A percentile compares a stretch with the other conserved stretches of the same genome.
Evolutionary conservation across 345 rosid genomes (phyloP).

Genomic region (Mangifera indica): DNA sequence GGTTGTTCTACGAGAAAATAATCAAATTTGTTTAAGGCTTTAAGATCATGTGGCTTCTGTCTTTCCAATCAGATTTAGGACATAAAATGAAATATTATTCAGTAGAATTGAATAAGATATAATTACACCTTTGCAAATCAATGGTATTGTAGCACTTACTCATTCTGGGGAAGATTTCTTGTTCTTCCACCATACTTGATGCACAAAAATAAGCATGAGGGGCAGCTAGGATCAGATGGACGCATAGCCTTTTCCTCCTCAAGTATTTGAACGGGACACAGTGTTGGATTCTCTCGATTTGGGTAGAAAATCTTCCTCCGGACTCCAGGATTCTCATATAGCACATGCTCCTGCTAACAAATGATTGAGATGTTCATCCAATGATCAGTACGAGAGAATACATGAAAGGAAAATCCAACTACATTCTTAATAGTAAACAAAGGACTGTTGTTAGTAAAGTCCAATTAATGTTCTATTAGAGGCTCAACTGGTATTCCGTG

Average conservation of each 20-base stretch:
- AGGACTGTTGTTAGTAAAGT: neutral
- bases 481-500: neutral
- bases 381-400: neutral
- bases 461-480: neutral
- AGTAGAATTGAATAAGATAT: neutral
- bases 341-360: slow-evolving; percentile 47
- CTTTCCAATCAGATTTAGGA: neutral
- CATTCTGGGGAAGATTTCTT: slow-evolving; percentile 62
- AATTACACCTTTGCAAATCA: neutral
- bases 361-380: neutral
- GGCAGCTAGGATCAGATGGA: slow-evolving; percentile 50
- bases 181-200: slow-evolving; percentile 67
- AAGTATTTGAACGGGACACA: slow-evolving; percentile 57
- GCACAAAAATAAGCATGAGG: slow-evolving; percentile 56
- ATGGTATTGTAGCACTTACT: slow-evolving; percentile 30
- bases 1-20: neutral
- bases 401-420: neutral
- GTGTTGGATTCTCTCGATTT: slow-evolving; percentile 40
- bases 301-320: slow-evolving; percentile 49
- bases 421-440: neutral
- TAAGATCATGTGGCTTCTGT: neutral
- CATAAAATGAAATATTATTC: neutral
- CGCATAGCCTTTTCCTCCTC: slow-evolving; percentile 67
- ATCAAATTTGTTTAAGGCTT: neutral
- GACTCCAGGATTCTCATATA: slow-evolving; percentile 50